Percentiles rank a stretch among this genome's conserved stretches.
Evolutionary conservation across 169 alveolate genomes (phyloP).

Genomic region (Eimeria praecox): DNA sequence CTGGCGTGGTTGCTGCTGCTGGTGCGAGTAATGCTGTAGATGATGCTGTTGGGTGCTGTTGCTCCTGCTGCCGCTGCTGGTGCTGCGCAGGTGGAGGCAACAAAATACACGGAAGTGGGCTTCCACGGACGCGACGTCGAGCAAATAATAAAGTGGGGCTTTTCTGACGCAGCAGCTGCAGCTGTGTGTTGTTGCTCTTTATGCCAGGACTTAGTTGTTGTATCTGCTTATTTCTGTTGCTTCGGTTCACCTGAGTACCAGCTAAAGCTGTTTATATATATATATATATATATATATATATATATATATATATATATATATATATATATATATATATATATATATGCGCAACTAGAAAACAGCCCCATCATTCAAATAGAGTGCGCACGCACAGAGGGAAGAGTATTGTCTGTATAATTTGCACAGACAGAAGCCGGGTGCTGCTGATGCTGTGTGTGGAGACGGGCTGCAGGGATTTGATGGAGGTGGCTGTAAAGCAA

Average conservation of each 20-base stretch:
- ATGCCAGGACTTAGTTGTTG: not conserved
- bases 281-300: too few relatives aligned
- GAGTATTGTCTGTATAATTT: too few relatives aligned
- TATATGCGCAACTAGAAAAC: too few relatives aligned
- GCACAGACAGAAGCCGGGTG: too few relatives aligned
- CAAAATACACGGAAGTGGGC: constrained; percentile 96
- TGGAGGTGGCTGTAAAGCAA: constrained; percentile 82
- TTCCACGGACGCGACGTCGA: constrained; percentile 95
- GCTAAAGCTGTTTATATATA: too few relatives aligned
- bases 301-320: too few relatives aligned
- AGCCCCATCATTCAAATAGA: too few relatives aligned
- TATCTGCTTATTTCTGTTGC: not conserved
- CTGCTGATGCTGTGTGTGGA: too few relatives aligned
- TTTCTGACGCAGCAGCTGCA: constrained; percentile 54
- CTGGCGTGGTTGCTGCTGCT: not conserved
- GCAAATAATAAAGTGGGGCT: constrained; percentile 88
- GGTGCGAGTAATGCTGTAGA: not conserved
- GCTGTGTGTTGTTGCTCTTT: constrained; percentile 52
- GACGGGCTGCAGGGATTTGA: constrained; percentile 82
- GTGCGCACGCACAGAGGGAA: too few relatives aligned
- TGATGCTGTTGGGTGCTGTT: not conserved
- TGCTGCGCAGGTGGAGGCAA: constrained; percentile 90
- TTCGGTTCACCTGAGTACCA: too few relatives aligned
- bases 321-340: too few relatives aligned
- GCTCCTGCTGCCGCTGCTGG: not conserved